Conservation (phyloP, 2,329 filamentous ascomycete species). For the Tolypocladium cylindrosporum region DNA sequence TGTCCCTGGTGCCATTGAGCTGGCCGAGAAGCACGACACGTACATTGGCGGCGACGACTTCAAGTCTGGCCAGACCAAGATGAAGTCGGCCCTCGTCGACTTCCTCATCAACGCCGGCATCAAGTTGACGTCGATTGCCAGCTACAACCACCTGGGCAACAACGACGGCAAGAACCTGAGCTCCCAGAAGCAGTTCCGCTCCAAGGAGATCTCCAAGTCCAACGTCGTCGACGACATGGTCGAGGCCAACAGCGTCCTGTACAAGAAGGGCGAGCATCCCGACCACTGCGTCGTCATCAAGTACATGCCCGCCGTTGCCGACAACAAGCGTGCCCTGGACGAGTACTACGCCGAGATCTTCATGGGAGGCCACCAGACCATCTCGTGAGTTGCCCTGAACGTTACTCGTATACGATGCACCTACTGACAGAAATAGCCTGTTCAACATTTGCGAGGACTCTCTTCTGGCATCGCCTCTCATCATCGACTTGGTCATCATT, state of each 20-base stretch:
- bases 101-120: conserved; percentile 98
- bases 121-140: conserved; percentile 96
- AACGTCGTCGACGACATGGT: conserved; percentile 99
- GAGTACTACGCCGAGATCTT: conserved; percentile 99
- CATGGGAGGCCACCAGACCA: conserved; percentile 96
- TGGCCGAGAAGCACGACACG: conserved; percentile 76
- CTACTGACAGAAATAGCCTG: conserved; percentile 41
- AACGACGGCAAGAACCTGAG: conserved; percentile 98
- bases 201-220: conserved; percentile 99
- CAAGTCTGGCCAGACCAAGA: conserved; percentile 99
- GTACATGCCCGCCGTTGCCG: conserved; percentile 98
- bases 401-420: background rate
- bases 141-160: conserved; percentile 99
- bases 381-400: conserved; percentile 46
- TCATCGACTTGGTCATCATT: conserved; percentile 90
- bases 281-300: conserved; percentile 99
- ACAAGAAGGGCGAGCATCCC: conserved; percentile 86
- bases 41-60: conserved; percentile 99
- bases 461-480: conserved; percentile 86
- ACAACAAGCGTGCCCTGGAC: conserved; percentile 97
- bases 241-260: conserved; percentile 83
- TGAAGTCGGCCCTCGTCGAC: conserved; percentile 98
- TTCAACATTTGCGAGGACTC: conserved; percentile 99
- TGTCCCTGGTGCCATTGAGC: conserved; percentile 80
- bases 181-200: conserved; percentile 96